These are phyloP conservation scores for Melaleuca alternifolia DNA, from an alignment of 345 rosid genomes.

Conservation along the genomic window DNA sequence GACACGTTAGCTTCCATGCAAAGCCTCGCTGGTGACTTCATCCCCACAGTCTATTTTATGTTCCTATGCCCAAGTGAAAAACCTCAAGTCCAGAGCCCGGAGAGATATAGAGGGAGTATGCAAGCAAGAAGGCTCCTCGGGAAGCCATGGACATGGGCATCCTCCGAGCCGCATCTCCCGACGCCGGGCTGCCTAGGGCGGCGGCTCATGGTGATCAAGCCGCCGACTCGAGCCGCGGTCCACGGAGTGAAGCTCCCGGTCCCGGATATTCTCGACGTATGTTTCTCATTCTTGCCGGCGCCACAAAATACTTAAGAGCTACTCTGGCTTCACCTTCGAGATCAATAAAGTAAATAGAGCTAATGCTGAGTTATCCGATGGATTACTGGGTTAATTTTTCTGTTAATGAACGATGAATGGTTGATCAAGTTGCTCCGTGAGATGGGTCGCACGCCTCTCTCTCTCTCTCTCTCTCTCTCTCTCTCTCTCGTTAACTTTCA, in stretches of 20 bases:
- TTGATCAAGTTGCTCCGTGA: not conserved
- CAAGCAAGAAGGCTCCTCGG: not conserved
- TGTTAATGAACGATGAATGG: no score
- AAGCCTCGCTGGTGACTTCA: not conserved
- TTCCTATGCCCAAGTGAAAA: not conserved
- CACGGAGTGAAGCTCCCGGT: slow-evolving; percentile 15
- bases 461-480: not conserved
- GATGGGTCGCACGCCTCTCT: not conserved
- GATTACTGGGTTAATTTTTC: no score
- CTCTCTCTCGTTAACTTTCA: not conserved
- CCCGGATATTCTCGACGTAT: not conserved
- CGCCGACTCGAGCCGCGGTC: slow-evolving; percentile 13
- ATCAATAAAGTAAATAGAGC: not conserved
- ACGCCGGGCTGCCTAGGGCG: not conserved
- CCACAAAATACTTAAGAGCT: no score
- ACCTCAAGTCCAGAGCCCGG: not conserved
- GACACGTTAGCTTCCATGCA: not conserved
- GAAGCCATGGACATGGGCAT: not conserved
- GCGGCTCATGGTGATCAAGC: slow-evolving; percentile 2
- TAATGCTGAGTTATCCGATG: no score
- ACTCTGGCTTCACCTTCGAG: not conserved
- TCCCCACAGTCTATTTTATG: not conserved
- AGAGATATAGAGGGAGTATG: not conserved
- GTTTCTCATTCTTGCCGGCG: no score
- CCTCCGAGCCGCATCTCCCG: not conserved